phyloP scores from a whole-genome alignment of 257 asterid genomes.

The Solanum pimpinellifolium region DNA sequence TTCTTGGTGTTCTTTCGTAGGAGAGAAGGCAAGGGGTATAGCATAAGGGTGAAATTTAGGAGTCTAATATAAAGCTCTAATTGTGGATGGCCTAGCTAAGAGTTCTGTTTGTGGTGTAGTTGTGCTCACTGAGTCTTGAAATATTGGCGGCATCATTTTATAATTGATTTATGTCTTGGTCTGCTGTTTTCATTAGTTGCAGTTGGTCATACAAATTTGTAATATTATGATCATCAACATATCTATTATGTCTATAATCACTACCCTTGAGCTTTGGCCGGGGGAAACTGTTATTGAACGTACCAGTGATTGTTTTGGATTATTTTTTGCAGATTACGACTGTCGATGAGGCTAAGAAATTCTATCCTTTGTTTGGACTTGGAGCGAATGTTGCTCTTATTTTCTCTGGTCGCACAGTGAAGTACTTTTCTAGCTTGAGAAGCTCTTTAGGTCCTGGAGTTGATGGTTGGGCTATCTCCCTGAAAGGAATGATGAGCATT shows the following conservation, averaged over 20 bases:
- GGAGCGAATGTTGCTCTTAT: constrained; percentile 95
- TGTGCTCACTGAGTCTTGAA: not conserved
- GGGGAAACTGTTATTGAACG: not conserved
- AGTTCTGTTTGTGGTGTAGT: not conserved
- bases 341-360: constrained; percentile 87
- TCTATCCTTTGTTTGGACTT: constrained; percentile 93
- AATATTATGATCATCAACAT: not conserved
- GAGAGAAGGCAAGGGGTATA: not conserved
- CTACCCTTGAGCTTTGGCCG: not conserved
- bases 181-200: not conserved
- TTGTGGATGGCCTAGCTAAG: not conserved
- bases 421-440: constrained; percentile 88
- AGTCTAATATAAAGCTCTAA: not conserved
- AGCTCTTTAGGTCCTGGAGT: constrained; percentile 80
- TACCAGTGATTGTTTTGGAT: not conserved
- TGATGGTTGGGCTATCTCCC: constrained; percentile 97
- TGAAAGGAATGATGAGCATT: constrained; percentile 94
- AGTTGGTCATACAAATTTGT: not conserved
- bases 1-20: not conserved
- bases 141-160: not conserved
- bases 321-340: constrained; percentile 65
- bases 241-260: not conserved
- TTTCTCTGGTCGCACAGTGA: constrained; percentile 96
- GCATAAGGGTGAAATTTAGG: not conserved
- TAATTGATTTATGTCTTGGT: not conserved